Base-by-base conservation (phyloP, 139 green algal species). In the Chlamydomonas applanata region DNA sequence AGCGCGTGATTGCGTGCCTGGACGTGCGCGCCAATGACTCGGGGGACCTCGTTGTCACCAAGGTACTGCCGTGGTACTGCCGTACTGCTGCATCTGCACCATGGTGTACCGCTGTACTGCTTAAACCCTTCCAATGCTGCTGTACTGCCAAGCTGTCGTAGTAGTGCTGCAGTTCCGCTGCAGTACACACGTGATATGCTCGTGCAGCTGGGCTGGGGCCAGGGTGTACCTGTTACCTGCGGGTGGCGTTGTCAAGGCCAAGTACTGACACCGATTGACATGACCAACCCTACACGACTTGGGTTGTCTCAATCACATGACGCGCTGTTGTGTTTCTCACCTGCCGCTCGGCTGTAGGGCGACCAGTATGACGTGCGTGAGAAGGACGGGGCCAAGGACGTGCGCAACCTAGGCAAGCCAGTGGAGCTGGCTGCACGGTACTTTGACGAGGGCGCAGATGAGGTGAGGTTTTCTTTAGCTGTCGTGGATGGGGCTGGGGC, bases 331-430 rank as follows among this genome's bases (percentile, higher is more conserved):
- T 49, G 11, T 11, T 11, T 7, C 40, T 7, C 40, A 49, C 40
- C 7, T 49, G 7, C 11, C 40, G 11, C 40, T 49, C 7, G 7
- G 11, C 3, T 66, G 53, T 73, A 88, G 81, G 93, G 93, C n/a
- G 94, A 98, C 75, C 91, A 96, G 83, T 99, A 99, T 65, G 96
- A 99, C 82, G 96, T 99, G 33, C 77, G 96, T 1, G 96, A 99
- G 79, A 91, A 89, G 66, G 69, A 45, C 44, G 88, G 76, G 29
- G 81, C 77, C 1, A 71, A 87, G 45, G 86, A 95, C 29, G 95
- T 99, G 57, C 87, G 96, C 46, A 98, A 98, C 82, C 83, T 99
- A 27, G 94, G 94, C 66, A 90, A 92, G 76, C 90, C 90, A 0
- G 90, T 95, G 27, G 83, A 91, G 27, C 81, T 95, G 30, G 87